phyloP scores from a whole-genome alignment of 441 rosid genomes.

The Croton setiger region DNA sequence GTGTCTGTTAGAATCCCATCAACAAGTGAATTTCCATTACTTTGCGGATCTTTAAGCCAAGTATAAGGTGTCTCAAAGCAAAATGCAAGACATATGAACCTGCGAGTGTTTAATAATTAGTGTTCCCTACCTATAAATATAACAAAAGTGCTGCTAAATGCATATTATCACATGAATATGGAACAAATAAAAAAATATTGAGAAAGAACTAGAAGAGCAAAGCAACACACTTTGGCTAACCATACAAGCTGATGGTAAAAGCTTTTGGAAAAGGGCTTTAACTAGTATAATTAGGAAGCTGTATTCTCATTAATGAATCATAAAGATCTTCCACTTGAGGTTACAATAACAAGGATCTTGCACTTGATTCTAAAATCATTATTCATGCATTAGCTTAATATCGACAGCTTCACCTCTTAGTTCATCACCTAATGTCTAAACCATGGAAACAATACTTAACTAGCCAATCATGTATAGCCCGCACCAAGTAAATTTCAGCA shows the following conservation, averaged over 20 bases:
- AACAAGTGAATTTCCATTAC: slow-evolving; percentile 11
- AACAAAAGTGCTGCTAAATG: neutral
- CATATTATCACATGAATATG: neutral
- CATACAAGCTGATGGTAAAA: neutral
- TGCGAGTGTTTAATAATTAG: slow-evolving; percentile 15
- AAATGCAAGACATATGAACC: neutral
- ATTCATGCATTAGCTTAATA: slow-evolving; percentile 8
- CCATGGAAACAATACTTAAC: neutral
- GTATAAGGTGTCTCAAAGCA: slow-evolving; percentile 1
- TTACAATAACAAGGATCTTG: neutral
- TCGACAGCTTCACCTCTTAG: slow-evolving; percentile 8
- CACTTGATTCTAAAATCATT: slow-evolving; percentile 5
- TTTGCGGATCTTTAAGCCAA: slow-evolving; percentile 11
- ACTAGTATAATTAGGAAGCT: slow-evolving; percentile 3
- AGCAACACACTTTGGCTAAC: neutral
- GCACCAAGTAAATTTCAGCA: slow-evolving; percentile 7
- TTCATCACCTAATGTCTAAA: neutral
- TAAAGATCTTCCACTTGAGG: neutral
- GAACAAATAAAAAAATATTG: slow-evolving; percentile 4
- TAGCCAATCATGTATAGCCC: neutral
- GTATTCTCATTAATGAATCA: neutral
- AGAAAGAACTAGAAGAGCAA: neutral
- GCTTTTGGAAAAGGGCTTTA: neutral
- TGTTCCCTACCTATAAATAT: neutral
- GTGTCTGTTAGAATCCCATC: neutral